Conservation (phyloP, 129 eudicot genomes). For the Flaveria linearis region DNA sequence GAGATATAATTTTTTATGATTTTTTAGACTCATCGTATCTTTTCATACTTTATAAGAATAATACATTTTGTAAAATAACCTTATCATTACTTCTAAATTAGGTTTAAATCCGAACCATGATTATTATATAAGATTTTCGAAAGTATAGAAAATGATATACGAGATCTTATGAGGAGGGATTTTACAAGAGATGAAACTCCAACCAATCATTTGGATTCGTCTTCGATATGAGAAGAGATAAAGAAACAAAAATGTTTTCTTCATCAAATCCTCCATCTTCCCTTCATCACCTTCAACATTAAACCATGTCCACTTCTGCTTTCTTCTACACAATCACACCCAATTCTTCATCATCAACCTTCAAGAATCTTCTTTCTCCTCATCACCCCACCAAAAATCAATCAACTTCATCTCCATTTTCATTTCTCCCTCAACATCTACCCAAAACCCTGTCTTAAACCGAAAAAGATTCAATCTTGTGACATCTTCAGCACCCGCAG, state of each 20-base stretch:
- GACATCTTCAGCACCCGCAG: slow-evolving; percentile 36
- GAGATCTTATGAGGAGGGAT: background rate
- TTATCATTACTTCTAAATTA: no score
- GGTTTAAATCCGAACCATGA: no score
- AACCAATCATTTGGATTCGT: slow-evolving; percentile 39
- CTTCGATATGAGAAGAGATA: slow-evolving; percentile 30
- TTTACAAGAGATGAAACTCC: slow-evolving; percentile 18
- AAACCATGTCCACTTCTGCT: slow-evolving; percentile 55
- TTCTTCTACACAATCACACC: slow-evolving; percentile 46
- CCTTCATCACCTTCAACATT: slow-evolving; percentile 1
- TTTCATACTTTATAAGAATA: no score
- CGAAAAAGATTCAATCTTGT: slow-evolving; percentile 42
- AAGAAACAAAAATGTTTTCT: slow-evolving; percentile 1
- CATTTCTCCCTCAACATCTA: slow-evolving; percentile 36
- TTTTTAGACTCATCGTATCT: no score
- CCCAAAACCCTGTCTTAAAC: slow-evolving; percentile 30
- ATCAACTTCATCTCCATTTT: slow-evolving; percentile 48
- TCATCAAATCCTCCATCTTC: slow-evolving; percentile 21
- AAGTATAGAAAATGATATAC: background rate
- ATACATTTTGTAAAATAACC: no score
- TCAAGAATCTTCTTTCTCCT: slow-evolving; percentile 42
- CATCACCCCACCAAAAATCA: slow-evolving; percentile 46
- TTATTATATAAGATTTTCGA: no score
- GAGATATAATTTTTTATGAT: no score
- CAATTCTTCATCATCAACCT: slow-evolving; percentile 45